Percentiles rank a stretch among this genome's conserved stretches.
Conservation (phyloP, 1,284 basidiomycete genomes). For the Moesziomyces aphidis region DNA sequence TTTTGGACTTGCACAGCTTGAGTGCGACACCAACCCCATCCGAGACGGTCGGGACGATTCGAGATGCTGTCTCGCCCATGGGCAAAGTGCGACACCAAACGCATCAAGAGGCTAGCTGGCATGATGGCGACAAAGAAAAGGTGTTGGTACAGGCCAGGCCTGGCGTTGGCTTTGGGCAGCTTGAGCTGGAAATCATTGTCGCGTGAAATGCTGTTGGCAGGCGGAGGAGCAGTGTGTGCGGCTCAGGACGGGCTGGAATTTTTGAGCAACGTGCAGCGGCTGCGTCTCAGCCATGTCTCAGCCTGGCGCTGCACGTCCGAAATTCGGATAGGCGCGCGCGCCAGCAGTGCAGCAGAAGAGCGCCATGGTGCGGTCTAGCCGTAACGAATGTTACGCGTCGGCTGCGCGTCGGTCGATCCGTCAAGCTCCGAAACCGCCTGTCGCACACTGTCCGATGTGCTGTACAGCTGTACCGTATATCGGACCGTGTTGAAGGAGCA, state of each 20-base stretch:
- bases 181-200: not conserved
- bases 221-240: not conserved
- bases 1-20: not conserved
- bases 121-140: not conserved
- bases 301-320: not conserved
- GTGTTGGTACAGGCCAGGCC: no score
- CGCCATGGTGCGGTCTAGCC: no score
- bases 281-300: conserved; percentile 20
- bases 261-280: conserved; percentile 14
- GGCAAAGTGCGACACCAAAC: not conserved
- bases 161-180: no score
- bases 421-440: no score
- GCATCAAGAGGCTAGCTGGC: not conserved
- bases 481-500: no score
- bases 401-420: no score
- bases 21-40: not conserved
- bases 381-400: no score
- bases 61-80: not conserved
- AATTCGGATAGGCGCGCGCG: no score
- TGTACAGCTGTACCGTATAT: no score
- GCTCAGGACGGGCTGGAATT: conserved; percentile 5
- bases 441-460: no score
- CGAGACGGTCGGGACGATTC: not conserved
- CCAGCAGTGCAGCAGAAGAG: no score
- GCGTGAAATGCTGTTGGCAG: not conserved